Evolutionary conservation across 2,329 filamentous ascomycete species (phyloP).

Genomic region (Dactylella cylindrospora): DNA sequence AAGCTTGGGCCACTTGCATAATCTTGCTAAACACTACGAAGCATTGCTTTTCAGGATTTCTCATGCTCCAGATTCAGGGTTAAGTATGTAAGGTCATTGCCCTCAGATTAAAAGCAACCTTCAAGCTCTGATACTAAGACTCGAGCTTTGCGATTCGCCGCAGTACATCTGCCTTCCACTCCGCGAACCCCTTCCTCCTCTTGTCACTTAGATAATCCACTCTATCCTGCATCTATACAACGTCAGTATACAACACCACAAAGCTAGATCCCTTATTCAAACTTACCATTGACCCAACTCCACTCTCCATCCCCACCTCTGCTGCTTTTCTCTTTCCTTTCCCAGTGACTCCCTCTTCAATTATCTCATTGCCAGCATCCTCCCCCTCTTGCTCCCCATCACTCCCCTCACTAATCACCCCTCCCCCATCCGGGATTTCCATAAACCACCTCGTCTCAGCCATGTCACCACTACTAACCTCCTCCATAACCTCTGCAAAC

Average conservation of each 20-base stretch:
- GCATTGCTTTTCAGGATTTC: no score
- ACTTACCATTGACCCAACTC: conserved; percentile 37
- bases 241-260: background rate
- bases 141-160: conserved; percentile 59
- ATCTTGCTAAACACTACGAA: no score
- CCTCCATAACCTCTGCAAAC: conserved; percentile 44
- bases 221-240: conserved; percentile 61
- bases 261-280: background rate
- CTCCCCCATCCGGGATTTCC: conserved; percentile 42
- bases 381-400: conserved; percentile 27
- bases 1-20: no score
- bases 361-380: conserved; percentile 18
- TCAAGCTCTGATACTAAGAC: conserved; percentile 1
- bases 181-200: conserved; percentile 62
- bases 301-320: conserved; percentile 34
- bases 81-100: no score
- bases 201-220: conserved; percentile 70
- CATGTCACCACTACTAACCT: conserved; percentile 45
- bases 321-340: conserved; percentile 17
- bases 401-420: conserved; percentile 12
- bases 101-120: no score
- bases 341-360: conserved; percentile 1
- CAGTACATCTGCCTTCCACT: conserved; percentile 66
- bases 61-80: no score
- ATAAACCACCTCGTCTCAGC: conserved; percentile 46